Evolutionary conservation across 805 yeast genomes (phyloP), one percentile per base, ranked within the genome.

Genomic region (Pichia eremophila): DNA sequence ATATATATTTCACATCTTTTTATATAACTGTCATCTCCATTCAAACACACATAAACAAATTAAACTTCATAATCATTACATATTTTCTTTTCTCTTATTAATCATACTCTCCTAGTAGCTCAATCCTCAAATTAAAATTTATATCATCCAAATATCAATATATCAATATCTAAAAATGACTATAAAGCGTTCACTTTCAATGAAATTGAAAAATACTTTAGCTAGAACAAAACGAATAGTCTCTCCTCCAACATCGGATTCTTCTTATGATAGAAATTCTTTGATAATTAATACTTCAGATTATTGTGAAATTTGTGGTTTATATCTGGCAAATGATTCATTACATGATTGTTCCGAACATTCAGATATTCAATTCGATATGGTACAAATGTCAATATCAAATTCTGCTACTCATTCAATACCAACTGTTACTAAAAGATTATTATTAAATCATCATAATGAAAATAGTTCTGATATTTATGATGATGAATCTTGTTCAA

Each of bases 161-260:
- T 5, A 22, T 4, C 5, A 19, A 4, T 22, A 22, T 15, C n/a
- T 22, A 8, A 41, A 25, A 25, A 54, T 54, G 57, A 41, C 53
- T 4, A 41, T 55, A 19, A 55, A 54, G 27, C 42, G 56, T 10
- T 47, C 55, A 18, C 12, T 55, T 7, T 55, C 58, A 11, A 37
- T 46, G 22, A 48, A 46, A 40, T 25, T 55, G n/a, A 53, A 49
- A 41, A 39, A 44, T 28, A 52, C 58, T 1, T 8, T 54, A 1
- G 37, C 14, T 3, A 52, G 46, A 36, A 54, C 57, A 4, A 54
- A 54, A 47, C 53, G 51, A 22, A 47, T 46, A 43, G 42, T 51
- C 2, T 40, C 44, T 18, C 27, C 40, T 12, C 40, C 12, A 36
- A 12, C 15, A 2, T 14, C 6, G 32, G 35, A 17, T 38, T 29